A percentile compares a stretch with the other conserved stretches of the same genome.
These are phyloP conservation scores for Gracilaria domingensis DNA, from an alignment of 23 red algal species.

Conservation along the genomic window DNA sequence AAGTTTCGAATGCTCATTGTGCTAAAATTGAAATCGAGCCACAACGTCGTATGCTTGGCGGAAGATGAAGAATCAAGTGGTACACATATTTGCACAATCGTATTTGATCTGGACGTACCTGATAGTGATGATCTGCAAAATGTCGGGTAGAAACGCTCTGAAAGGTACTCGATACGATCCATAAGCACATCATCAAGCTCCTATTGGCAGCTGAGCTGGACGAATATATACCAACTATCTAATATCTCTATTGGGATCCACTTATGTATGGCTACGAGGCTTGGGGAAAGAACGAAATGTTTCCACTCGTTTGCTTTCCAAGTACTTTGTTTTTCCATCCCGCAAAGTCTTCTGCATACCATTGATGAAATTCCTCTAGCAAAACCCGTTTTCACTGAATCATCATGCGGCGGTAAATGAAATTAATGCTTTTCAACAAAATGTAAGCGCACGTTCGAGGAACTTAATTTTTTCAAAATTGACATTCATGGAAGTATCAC, in stretches of 20 bases:
- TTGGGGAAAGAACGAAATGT: neutral
- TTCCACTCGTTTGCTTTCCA: slow-evolving; percentile 11
- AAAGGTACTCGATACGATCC: slow-evolving; percentile 10
- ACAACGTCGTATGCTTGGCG: slow-evolving; percentile 9
- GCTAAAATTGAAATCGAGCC: neutral
- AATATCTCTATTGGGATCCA: neutral
- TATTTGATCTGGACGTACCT: neutral
- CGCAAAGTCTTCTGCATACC: no score
- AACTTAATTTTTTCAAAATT: no score
- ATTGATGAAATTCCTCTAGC: no score
- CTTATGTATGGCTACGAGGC: neutral
- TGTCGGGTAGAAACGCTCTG: neutral
- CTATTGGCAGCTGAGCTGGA: neutral
- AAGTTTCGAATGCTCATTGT: neutral
- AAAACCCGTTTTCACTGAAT: no score
- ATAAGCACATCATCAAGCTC: neutral
- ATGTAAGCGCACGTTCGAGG: no score
- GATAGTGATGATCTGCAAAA: neutral
- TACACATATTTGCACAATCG: slow-evolving; percentile 13
- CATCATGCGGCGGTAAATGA: no score
- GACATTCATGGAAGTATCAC: no score
- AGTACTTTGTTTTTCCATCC: no score
- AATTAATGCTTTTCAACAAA: no score
- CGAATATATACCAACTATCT: slow-evolving; percentile 12
- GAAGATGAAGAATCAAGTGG: neutral